Percentiles rank a stretch among this genome's conserved stretches.
phyloP scores from a whole-genome alignment of 495 filamentous ascomycete genomes.

The Neurospora sp. region DNA sequence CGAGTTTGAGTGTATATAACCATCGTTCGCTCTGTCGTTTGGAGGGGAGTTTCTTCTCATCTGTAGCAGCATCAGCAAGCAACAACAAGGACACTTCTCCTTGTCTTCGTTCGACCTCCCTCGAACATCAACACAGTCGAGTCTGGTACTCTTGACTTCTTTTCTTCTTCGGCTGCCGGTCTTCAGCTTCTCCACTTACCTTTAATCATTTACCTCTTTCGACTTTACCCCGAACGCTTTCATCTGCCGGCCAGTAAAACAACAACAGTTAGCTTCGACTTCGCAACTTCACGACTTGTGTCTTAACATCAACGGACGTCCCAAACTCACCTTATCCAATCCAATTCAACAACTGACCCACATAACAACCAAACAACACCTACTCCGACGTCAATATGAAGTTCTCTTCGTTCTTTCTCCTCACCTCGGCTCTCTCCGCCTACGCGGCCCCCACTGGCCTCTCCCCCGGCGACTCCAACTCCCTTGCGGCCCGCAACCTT shows the following conservation, averaged over 20 bases:
- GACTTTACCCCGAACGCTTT: not conserved
- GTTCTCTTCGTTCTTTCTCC: not conserved
- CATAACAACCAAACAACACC: not conserved
- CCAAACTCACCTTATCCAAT: not conserved
- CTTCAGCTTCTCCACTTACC: not conserved
- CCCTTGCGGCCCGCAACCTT: not conserved
- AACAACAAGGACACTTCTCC: not conserved
- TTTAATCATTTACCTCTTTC: not conserved
- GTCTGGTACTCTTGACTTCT: not conserved
- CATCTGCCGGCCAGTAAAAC: not conserved
- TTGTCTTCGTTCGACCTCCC: not conserved
- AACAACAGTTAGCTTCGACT: not conserved
- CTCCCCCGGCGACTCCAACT: not conserved
- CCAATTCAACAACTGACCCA: not conserved
- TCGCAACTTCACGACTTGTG: not conserved
- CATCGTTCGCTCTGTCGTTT: not conserved
- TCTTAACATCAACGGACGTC: not conserved
- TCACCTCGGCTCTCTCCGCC: not conserved
- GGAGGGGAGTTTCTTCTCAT: not conserved
- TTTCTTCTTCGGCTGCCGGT: not conserved
- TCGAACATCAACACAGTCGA: not conserved
- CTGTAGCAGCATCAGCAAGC: not conserved
- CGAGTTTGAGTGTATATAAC: not conserved
- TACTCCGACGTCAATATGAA: not conserved
- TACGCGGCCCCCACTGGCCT: not conserved